Evolutionary conservation across 2,329 filamentous ascomycete genomes (phyloP), one percentile per base, ranked within the genome.

Genomic region (Claviceps maximensis): DNA sequence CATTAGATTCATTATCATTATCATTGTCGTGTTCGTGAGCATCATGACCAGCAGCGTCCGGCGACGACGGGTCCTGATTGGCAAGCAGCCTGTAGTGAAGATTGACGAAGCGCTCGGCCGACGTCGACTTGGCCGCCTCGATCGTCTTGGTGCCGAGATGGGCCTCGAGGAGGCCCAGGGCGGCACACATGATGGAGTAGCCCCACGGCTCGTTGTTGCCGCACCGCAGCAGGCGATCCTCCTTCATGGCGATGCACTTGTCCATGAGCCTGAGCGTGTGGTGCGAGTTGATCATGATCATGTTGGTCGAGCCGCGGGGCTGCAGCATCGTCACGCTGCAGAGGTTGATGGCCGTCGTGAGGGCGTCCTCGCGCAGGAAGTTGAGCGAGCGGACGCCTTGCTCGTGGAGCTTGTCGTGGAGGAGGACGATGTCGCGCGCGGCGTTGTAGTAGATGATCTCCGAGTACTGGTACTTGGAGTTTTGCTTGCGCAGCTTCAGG

Each of bases 151-250:
- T 73, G 29, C 75, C 77, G 15, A 82, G 67, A 55, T 83, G 79
- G 0, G 77, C 76, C 62, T 82, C 78, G 25, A 82, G 68, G 10
- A 83, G 69, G 3, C 79, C 79, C 27, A 76, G 70, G 1, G 79
- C 77, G 3, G 78, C 77, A 58, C 78, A 82, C 75, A 82, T 79
- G 62, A 80, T 80, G 53, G 75, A 78, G 63, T 82, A 81, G 19
- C 78, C 78, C 79, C 79, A 82, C 0, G 79, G 79, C 60, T 83
- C 79, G 59, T 80, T 79, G 66, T 82, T 82, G 17, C 79, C 79
- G 56, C 77, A 80, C n/a, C 78, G 70, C 25, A 83, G 63, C 8
- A 82, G 72, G 1, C 78, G 74, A 58, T 82, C 78, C 59, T 82
- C 78, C 61, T 81, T 81, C 71, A 83, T 77, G 47, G 67, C 65